Percentiles rank a stretch among this genome's conserved stretches.
phyloP scores from a whole-genome alignment of 73 alveolate genomes.

The Tetrahymena elliotti region DNA sequence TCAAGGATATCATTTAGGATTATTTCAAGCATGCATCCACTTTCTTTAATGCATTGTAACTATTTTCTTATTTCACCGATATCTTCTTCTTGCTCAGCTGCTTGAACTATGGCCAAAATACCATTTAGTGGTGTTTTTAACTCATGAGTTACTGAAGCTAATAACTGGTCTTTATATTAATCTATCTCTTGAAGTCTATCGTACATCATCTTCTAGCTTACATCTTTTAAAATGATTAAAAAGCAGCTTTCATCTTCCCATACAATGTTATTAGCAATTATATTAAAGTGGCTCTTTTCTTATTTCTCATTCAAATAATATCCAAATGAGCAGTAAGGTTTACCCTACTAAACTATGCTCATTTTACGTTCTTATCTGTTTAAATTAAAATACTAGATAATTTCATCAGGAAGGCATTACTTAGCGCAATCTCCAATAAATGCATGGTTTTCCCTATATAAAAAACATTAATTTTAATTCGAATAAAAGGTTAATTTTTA shows the following conservation, averaged over 20 bases:
- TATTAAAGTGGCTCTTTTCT: background rate
- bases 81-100: background rate
- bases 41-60: background rate
- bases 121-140: background rate
- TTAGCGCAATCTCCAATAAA: background rate
- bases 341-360: background rate
- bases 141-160: background rate
- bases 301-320: background rate
- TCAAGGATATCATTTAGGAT: background rate
- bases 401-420: background rate
- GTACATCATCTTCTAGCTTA: background rate
- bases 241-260: background rate
- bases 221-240: background rate
- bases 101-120: background rate
- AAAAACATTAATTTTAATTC: background rate
- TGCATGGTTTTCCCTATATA: background rate
- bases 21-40: background rate
- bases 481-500: too few relatives aligned
- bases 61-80: background rate
- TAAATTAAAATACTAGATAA: background rate
- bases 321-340: background rate
- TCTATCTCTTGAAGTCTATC: background rate
- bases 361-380: background rate
- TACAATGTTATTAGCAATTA: background rate
- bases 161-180: background rate